A percentile compares a stretch with the other conserved stretches of the same genome.
Evolutionary conservation across 768 basidiomycete species (phyloP).

Genomic region (Leccinum disarticulatum): DNA sequence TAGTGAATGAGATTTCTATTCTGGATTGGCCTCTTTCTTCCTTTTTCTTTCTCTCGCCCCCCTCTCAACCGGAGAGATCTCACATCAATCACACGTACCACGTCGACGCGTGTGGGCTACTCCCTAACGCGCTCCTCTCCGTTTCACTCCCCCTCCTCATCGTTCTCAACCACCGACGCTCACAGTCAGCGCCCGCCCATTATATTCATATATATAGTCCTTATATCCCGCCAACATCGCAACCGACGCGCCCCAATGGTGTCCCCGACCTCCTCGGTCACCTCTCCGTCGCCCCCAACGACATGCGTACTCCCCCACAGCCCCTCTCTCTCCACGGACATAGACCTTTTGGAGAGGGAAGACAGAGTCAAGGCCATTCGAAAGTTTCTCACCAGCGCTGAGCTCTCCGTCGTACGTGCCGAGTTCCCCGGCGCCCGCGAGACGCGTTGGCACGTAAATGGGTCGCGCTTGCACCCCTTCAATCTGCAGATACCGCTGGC

Average conservation of each 20-base stretch:
- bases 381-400: conserved; percentile 77
- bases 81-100: too few relatives aligned
- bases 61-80: too few relatives aligned
- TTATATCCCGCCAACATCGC: conserved; percentile 12
- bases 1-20: too few relatives aligned
- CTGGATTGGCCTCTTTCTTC: too few relatives aligned
- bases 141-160: conserved; percentile 35
- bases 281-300: conserved; percentile 78
- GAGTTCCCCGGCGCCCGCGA: conserved; percentile 27
- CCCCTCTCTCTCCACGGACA: conserved; percentile 41
- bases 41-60: too few relatives aligned
- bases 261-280: conserved; percentile 77
- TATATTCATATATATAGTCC: conserved; percentile 18
- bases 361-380: conserved; percentile 66
- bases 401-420: conserved; percentile 73
- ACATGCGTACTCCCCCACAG: conserved; percentile 47
- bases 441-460: conserved; percentile 49
- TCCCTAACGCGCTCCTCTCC: conserved; percentile 41
- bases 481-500: conserved; percentile 6
- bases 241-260: conserved; percentile 54
- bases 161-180: conserved; percentile 21
- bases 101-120: conserved; percentile 36
- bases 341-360: conserved; percentile 49
- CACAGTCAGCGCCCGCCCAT: conserved; percentile 4
- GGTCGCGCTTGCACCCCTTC: conserved; percentile 23